These are phyloP conservation scores for Neurospora tetraspora DNA, from an alignment of 495 filamentous ascomycete species.

Conservation along the genomic window DNA sequence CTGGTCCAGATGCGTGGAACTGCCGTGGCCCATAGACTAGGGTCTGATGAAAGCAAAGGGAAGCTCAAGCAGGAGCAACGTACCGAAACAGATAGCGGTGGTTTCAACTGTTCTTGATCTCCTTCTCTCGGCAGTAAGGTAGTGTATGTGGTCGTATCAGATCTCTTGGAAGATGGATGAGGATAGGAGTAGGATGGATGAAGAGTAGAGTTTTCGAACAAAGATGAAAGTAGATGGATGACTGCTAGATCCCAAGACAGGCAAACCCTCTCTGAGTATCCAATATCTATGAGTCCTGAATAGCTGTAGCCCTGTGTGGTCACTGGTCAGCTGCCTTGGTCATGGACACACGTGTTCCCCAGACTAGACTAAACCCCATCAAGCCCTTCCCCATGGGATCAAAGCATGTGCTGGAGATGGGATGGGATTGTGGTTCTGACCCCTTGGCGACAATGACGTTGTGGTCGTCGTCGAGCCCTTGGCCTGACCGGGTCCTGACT, in stretches of 20 bases:
- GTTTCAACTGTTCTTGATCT: not conserved
- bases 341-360: not conserved
- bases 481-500: too few relatives aligned
- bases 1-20: not conserved
- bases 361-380: not conserved
- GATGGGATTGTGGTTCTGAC: not conserved
- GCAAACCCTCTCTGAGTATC: not conserved
- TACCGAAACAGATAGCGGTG: not conserved
- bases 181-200: not conserved
- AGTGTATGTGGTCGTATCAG: not conserved
- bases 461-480: too few relatives aligned
- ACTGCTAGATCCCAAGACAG: not conserved
- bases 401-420: not conserved
- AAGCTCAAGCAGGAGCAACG: not conserved
- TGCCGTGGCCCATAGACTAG: not conserved
- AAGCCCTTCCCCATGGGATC: not conserved
- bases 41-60: not conserved
- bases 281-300: not conserved
- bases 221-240: not conserved
- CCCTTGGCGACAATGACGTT: not conserved
- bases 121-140: not conserved
- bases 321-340: not conserved
- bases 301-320: not conserved
- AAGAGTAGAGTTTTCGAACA: not conserved
- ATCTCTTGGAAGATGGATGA: not conserved